These are phyloP conservation scores for Azolla pinnata DNA, from an alignment of 75 land plant species.

Conservation along the genomic window DNA sequence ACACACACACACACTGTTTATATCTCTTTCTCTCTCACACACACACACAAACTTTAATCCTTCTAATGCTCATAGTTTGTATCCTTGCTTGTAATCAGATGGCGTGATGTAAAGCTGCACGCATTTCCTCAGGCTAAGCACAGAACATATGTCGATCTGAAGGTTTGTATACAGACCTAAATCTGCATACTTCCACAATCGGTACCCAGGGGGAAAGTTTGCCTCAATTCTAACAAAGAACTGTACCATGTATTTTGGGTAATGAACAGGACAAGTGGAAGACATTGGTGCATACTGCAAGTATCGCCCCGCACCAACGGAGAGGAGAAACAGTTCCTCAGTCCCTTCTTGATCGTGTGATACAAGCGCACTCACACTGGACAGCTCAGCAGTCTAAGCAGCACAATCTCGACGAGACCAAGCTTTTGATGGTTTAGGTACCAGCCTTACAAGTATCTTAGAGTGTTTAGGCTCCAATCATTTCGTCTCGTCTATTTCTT, in stretches of 20 bases:
- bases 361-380: constrained; percentile 74
- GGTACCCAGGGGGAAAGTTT: no score
- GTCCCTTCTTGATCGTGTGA: constrained; percentile 71
- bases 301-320: constrained; percentile 82
- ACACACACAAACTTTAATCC: no score
- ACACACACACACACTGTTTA: no score
- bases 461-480: neutral
- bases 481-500: neutral
- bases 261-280: constrained; percentile 92
- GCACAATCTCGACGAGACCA: constrained; percentile 23
- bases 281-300: constrained; percentile 86
- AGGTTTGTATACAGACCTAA: no score
- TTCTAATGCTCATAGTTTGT: constrained; percentile 1
- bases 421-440: neutral
- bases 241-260: no score
- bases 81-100: neutral
- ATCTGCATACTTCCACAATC: no score
- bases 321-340: constrained; percentile 89
- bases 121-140: constrained; percentile 12
- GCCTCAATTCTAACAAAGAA: no score
- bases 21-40: no score
- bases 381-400: constrained; percentile 68
- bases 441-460: neutral
- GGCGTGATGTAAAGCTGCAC: constrained; percentile 14
- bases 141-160: constrained; percentile 16